Evolutionary conservation across 306 rosid genomes (phyloP), one percentile per base, ranked within the genome.

Genomic region (Carpinus fangiana): DNA sequence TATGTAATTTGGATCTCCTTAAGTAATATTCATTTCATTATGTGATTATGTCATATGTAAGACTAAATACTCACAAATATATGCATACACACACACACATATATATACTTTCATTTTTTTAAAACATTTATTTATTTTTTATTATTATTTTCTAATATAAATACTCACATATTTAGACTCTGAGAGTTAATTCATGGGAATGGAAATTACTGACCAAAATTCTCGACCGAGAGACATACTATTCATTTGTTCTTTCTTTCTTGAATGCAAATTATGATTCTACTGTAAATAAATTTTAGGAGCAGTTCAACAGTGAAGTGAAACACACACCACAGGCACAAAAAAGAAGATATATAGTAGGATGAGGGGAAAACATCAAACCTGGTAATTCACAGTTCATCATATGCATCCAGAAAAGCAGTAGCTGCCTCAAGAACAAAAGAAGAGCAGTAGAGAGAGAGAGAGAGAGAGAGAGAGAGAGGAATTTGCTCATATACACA

Each of bases 351-450:
- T 23, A 41, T 12, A 17, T 17, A 67, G 14, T 41, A 43, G 72
- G 28, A 67, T 41, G 51, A 66, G 51, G 72, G 51, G 8, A 48
- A 10, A 67, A n/a, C 72, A 62, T 12, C 51, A 67, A 66, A 67
- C 72, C 72, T 67, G 72, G 72, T 9, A 41, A 2, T 67, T 67
- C 14, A 17, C 51, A 67, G 51, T 67, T 41, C 71, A 66, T 66
- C n/a, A 18, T 18, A 38, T 17, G 23, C 9, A 36, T 41, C 48
- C 26, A 38, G 28, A 66, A 41, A 10, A 67, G 51, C 28, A n/a
- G 51, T 18, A 67, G 51, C 17, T 18, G 51, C 31, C 71, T 18
- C 14, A 34, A 23, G 43, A 61, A 23, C 3, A 61, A 43, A 61
- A 12, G 10, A 61, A 28, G 43, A 26, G 68, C 68, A 11, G 43